Evolutionary conservation across 1,284 basidiomycete genomes (phyloP), one percentile per base, ranked within the genome.

Genomic region (Sparassis latifolia): DNA sequence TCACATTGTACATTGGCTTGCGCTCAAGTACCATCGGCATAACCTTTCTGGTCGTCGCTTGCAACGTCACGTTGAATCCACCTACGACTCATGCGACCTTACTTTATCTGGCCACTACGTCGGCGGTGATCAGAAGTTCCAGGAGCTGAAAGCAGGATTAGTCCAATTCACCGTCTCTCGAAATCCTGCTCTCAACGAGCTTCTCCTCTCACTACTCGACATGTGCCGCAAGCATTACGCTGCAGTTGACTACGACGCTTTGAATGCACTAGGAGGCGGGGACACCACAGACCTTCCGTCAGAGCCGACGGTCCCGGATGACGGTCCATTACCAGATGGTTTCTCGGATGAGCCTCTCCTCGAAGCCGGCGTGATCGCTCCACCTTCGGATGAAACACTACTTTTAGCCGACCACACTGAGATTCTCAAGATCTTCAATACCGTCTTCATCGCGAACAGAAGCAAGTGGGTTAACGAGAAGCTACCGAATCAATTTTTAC

Each of bases 1-100:
- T 27, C 53, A 54, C 20, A 10, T 52, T 4, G 9, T 49, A 3
- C 45, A 47, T 27, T 51, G 50, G 50, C 47, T 51, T 31, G n/a
- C 35, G 3, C 33, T 54, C 43, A 28, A 32, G 6, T 31, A 45
- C 35, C 35, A 37, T 37, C 35, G 7, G 35, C 35, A 37, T 7
- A 12, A 37, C 6, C 12, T 12, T 6, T 37, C 35, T 6, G 12
- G 12, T 7, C 12, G 35, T 20, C 20, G 7, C 35, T 20, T 20
- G 20, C 7, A 37, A 37, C 6, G 12, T 12, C 12, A 37, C 12
- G 35, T 37, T 37, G 6, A 37, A 7, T 12, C 12, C 7, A 37
- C 12, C 1, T 37, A 37, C 35, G 35, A 37, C 7, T 12, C 6
- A 12, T 37, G 35, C 7, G 12, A 12, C 6, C 6, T 37, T 12